These are phyloP conservation scores for Colletotrichum chrysophilum DNA, from an alignment of 2,329 filamentous ascomycete genomes.

Conservation along the genomic window DNA sequence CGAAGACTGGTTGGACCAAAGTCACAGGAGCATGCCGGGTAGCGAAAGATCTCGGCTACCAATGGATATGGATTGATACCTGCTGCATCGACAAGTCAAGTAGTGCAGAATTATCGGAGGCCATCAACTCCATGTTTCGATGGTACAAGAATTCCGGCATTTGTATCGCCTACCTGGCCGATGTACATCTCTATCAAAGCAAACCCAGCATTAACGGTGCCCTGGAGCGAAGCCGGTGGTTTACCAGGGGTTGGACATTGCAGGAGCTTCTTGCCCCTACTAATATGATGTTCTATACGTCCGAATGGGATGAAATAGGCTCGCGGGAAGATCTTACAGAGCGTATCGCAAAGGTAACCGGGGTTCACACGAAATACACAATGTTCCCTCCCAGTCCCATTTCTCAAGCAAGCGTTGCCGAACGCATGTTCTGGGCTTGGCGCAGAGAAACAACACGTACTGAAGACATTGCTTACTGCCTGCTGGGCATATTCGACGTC, in stretches of 20 bases:
- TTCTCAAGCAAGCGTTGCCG: not conserved
- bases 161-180: conserved; percentile 32
- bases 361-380: too few species aligned
- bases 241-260: not conserved
- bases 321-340: rapidly evolving
- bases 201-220: too few species aligned
- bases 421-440: conserved; percentile 26
- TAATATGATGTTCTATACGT: not conserved
- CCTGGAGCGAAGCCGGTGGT: not conserved
- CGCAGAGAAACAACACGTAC: conserved; percentile 22
- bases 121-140: conserved; percentile 25
- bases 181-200: conserved; percentile 6
- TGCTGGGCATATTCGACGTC: conserved; percentile 30
- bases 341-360: too few species aligned
- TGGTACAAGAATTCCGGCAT: conserved; percentile 22
- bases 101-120: conserved; percentile 25
- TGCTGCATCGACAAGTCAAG: conserved; percentile 29
- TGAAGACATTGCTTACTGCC: conserved; percentile 29
- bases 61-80: conserved; percentile 26
- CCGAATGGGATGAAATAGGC: too few species aligned
- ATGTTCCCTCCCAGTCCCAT: too few species aligned
- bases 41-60: too few species aligned
- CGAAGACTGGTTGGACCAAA: too few species aligned
- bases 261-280: not conserved
- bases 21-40: too few species aligned